Conservation (phyloP, 805 yeast species). For the Metschnikowia arizonensis region DNA sequence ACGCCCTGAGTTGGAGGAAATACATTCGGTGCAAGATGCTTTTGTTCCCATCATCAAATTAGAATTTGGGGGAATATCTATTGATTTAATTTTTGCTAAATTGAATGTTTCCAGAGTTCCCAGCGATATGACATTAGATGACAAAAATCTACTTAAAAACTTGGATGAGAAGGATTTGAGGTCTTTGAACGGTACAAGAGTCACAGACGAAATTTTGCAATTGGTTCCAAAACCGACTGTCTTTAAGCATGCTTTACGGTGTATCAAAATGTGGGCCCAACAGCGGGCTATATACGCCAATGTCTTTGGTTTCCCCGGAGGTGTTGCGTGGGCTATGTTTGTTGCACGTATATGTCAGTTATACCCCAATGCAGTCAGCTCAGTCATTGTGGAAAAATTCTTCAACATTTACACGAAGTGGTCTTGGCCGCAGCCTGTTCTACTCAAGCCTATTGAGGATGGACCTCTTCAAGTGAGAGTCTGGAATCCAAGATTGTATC, state of each 20-base stretch:
- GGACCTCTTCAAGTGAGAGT: slow-evolving; percentile 95
- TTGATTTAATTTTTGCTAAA: slow-evolving; percentile 84
- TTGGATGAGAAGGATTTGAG: slow-evolving; percentile 89
- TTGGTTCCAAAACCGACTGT: slow-evolving; percentile 91
- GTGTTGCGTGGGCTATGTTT: slow-evolving; percentile 99
- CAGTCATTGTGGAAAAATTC: slow-evolving; percentile 85
- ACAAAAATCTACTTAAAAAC: slow-evolving; percentile 80
- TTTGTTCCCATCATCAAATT: slow-evolving; percentile 95
- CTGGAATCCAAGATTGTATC: slow-evolving; percentile 92
- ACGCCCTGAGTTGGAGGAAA: slow-evolving; percentile 83
- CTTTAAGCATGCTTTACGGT: slow-evolving; percentile 87
- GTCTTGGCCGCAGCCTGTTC: slow-evolving; percentile 98
- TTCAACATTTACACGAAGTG: slow-evolving; percentile 82
- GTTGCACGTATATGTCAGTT: slow-evolving; percentile 97
- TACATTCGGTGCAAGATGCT: slow-evolving; percentile 93
- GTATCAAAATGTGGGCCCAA: slow-evolving; percentile 96
- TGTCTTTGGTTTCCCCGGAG: slow-evolving; percentile 97
- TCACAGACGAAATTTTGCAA: slow-evolving; percentile 87
- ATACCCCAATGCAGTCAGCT: slow-evolving; percentile 93
- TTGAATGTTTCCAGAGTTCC: slow-evolving; percentile 85
- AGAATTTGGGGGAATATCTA: slow-evolving; percentile 85
- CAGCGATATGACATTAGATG: slow-evolving; percentile 63
- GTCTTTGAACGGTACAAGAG: slow-evolving; percentile 92
- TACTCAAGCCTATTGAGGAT: slow-evolving; percentile 89
- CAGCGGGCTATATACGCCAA: slow-evolving; percentile 91